Evolutionary conservation across 208 protist species (phyloP).

Genomic region (Trichomonas tenax): DNA sequence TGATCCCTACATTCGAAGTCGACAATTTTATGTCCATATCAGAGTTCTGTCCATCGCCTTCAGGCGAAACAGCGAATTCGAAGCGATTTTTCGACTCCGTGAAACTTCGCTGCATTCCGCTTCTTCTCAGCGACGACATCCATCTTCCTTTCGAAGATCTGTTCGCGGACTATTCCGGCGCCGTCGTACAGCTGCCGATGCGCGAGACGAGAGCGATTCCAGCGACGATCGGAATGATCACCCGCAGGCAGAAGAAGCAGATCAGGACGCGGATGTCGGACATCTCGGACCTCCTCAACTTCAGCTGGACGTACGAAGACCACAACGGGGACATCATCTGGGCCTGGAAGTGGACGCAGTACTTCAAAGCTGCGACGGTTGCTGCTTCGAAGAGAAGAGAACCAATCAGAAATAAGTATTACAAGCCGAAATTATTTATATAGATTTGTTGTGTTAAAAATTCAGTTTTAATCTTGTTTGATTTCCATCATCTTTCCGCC

Average conservation of each 20-base stretch:
- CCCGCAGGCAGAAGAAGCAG: background rate
- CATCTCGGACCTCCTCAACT: background rate
- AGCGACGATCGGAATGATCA: background rate
- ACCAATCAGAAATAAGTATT: too few relatives aligned
- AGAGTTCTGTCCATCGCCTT: background rate
- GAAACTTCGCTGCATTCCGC: background rate
- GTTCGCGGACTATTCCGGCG: background rate
- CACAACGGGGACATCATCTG: background rate
- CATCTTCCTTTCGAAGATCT: background rate
- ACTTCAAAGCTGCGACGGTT: background rate
- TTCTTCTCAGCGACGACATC: background rate
- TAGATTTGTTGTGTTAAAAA: too few relatives aligned
- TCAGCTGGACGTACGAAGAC: background rate
- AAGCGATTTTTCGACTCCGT: background rate
- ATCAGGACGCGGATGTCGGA: background rate
- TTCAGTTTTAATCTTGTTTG: background rate
- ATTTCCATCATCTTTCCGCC: background rate
- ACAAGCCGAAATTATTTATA: too few relatives aligned
- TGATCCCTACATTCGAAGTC: too few relatives aligned
- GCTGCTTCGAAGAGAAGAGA: background rate
- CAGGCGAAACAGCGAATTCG: background rate
- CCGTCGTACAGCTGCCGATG: background rate
- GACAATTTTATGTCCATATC: too few relatives aligned
- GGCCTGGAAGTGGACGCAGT: background rate
- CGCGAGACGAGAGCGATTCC: background rate